Base-by-base conservation (phyloP, 192 early-diverging fungal species). In the Linnemannia exigua region DNA sequence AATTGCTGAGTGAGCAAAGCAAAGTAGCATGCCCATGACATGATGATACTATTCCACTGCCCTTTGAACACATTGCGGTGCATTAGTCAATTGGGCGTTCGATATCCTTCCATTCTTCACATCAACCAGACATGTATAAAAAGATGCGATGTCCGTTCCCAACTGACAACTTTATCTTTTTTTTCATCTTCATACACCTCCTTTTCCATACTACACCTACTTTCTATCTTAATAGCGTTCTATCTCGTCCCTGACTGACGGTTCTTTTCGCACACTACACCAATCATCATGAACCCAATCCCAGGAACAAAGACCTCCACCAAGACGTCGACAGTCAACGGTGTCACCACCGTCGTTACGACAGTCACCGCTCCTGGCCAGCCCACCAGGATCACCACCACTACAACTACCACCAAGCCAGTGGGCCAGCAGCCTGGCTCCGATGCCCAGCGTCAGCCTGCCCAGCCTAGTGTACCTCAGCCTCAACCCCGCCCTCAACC, bases 231-330 rank as follows among this genome's bases (percentile, higher is more conserved):
- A 52, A 67, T 67, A 76, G 54, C 63, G 4, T 44, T 76, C 33
- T 20, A 63, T 22, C 75, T 52, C 28, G 54, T 33, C n/a, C 58
- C 61, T 58, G 41, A 31, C 61, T 58, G 41, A 31, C 35, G 14
- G 25, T 25, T 17, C 63, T 46, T 76, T 25, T 22, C 74, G 22
- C 63, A 31, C 19, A 20, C 28, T 31, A 63, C 38, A 41, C 31
- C 22, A 48, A 33, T 67, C 70, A 74, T 61, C 72, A 85, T 85
- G 82, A 79, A 63, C 67, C 74, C 63, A 33, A 73, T 86, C 70
- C 84, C 84, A 22, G 84, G 84, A n/a, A 86, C 84, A 66, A 79
- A 41, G 70, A 86, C 84, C 47, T n/a, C 78, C 68, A 86, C 84
- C 37, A 86, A 80, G 84, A 86, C 84, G 61, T 52, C 78, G 19